These are phyloP conservation scores for Ceratobasidium papillatum DNA, from an alignment of 1,284 basidiomycete genomes.

Conservation along the genomic window DNA sequence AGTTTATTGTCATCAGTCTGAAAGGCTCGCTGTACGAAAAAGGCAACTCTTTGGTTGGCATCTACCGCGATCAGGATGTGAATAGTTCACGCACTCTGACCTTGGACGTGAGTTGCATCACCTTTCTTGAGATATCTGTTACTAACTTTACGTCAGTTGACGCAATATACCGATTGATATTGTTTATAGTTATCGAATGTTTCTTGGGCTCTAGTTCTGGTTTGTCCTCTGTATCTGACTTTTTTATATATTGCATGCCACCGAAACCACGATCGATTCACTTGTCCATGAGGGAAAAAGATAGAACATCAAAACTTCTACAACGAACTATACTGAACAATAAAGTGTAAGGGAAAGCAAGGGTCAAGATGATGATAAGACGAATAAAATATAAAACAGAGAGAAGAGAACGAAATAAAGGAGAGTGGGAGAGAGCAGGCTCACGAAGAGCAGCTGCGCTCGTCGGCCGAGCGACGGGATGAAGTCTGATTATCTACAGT, in stretches of 20 bases:
- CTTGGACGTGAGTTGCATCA: constrained; percentile 74
- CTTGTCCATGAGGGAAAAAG: constrained; percentile 15
- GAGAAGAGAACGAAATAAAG: background rate
- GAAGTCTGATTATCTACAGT: constrained; percentile 25
- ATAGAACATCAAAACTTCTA: constrained; percentile 16
- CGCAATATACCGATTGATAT: constrained; percentile 38
- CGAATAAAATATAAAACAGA: constrained; percentile 21
- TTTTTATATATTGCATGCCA: background rate
- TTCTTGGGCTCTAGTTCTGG: background rate
- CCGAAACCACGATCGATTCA: constrained; percentile 13
- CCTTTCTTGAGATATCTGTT: background rate
- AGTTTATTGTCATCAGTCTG: constrained; percentile 97
- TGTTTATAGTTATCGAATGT: background rate
- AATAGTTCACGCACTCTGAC: constrained; percentile 91
- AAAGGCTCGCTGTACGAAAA: constrained; percentile 92
- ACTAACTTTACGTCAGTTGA: constrained; percentile 33
- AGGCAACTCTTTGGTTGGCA: constrained; percentile 90
- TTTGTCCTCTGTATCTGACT: background rate
- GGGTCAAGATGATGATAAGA: background rate
- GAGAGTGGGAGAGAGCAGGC: background rate
- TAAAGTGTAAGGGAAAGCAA: constrained; percentile 8
- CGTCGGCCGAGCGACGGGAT: constrained; percentile 32
- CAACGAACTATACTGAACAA: constrained; percentile 34
- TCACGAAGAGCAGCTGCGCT: background rate
- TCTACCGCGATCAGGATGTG: constrained; percentile 92